A percentile compares a stretch with the other conserved stretches of the same genome.
These are phyloP conservation scores for Hebeloma cylindrosporum DNA, from an alignment of 768 basidiomycete species.

Conservation along the genomic window DNA sequence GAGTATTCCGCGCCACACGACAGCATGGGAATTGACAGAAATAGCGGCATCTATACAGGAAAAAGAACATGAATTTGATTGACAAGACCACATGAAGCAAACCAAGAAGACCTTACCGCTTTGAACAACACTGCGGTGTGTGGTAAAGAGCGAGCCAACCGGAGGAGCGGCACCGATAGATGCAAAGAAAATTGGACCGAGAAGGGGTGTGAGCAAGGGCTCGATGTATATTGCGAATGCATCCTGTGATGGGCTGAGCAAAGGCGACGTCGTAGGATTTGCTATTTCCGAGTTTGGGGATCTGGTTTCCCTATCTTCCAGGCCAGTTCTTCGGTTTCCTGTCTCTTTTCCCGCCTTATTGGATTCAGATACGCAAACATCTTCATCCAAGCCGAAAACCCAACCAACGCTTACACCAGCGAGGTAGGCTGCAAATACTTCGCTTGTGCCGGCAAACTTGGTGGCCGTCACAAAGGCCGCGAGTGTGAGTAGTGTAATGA, in stretches of 20 bases:
- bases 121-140: slow-evolving; percentile 27
- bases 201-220: slow-evolving; percentile 40
- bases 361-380: background rate
- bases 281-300: background rate
- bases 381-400: slow-evolving; percentile 19
- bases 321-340: too few relatives aligned
- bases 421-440: slow-evolving; percentile 63
- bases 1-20: too few relatives aligned
- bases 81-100: slow-evolving; percentile 28
- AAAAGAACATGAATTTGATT: background rate
- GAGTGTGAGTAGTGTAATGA: slow-evolving; percentile 37
- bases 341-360: background rate
- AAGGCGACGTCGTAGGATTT: background rate
- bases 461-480: slow-evolving; percentile 48
- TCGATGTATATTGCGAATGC: slow-evolving; percentile 38
- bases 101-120: background rate
- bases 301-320: background rate
- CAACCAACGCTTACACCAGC: slow-evolving; percentile 51
- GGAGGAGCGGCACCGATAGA: slow-evolving; percentile 63
- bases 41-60: too few relatives aligned
- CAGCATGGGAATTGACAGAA: too few relatives aligned
- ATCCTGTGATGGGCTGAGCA: slow-evolving; percentile 7
- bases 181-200: slow-evolving; percentile 67
- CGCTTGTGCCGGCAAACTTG: slow-evolving; percentile 56
- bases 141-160: slow-evolving; percentile 38